These are phyloP conservation scores for Macadamia tetraphylla DNA, from an alignment of 164 flowering plant genomes.

Conservation along the genomic window DNA sequence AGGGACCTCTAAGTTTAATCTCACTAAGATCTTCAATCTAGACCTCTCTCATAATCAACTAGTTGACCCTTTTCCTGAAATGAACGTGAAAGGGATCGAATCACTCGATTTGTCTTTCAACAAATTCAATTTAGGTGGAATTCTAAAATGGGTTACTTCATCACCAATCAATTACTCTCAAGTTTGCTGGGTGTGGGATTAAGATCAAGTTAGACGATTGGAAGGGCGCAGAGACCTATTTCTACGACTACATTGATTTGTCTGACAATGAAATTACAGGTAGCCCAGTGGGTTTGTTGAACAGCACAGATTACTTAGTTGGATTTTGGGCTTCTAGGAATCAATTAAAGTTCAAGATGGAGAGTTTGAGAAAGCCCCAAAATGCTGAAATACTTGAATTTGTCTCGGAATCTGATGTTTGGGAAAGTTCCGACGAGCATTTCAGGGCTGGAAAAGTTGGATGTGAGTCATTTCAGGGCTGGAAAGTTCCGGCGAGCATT, in stretches of 20 bases:
- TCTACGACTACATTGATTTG: constrained; percentile 69
- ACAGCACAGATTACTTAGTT: constrained; percentile 40
- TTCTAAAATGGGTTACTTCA: constrained; percentile 65
- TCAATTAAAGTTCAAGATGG: constrained; percentile 40
- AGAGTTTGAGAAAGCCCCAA: constrained; percentile 25
- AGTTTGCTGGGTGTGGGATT: constrained; percentile 67
- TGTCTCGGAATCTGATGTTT: constrained; percentile 47
- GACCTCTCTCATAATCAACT: constrained; percentile 55
- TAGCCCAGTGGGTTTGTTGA: constrained; percentile 48
- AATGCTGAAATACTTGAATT: constrained; percentile 47
- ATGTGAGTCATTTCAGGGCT: constrained; percentile 31
- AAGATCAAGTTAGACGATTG: constrained; percentile 49
- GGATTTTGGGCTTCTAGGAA: constrained; percentile 51
- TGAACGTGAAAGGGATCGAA: constrained; percentile 65
- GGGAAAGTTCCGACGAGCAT: constrained; percentile 53
- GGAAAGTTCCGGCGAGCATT: no score
- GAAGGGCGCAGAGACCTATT: constrained; percentile 53
- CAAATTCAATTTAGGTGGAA: constrained; percentile 38
- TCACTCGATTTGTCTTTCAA: constrained; percentile 64
- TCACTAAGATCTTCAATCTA: constrained; percentile 76
- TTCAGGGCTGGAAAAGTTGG: constrained; percentile 34
- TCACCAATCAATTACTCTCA: constrained; percentile 74
- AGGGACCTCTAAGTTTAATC: constrained; percentile 14
- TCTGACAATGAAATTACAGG: constrained; percentile 62
- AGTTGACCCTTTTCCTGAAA: constrained; percentile 59